Percentiles rank a stretch among this genome's conserved stretches.
phyloP scores from a whole-genome alignment of 139 green algal genomes.

The Desmodesmus armatus region DNA sequence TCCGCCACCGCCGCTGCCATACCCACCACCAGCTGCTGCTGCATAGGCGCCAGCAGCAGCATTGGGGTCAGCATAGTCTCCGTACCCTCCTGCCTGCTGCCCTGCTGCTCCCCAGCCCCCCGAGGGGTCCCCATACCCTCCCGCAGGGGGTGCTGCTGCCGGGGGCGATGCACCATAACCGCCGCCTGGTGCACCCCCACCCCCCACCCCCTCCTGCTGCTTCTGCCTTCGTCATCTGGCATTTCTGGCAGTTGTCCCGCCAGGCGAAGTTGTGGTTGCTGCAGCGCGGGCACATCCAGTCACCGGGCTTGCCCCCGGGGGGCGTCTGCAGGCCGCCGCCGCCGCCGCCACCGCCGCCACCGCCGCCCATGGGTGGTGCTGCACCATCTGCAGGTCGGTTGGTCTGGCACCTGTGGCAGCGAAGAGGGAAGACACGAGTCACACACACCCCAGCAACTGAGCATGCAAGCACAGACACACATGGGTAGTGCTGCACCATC shows the following conservation, averaged over 20 bases:
- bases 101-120: too few species aligned
- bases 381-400: neutral
- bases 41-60: neutral
- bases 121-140: too few species aligned
- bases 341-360: conserved; percentile 47
- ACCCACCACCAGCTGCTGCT: conserved; percentile 32
- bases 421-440: too few species aligned
- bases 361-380: neutral
- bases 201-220: conserved; percentile 40
- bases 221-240: conserved; percentile 65
- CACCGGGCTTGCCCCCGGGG: conserved; percentile 53
- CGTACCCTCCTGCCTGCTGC: neutral
- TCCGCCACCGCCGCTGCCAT: conserved; percentile 10
- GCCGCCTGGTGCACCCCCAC: conserved; percentile 18
- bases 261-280: conserved; percentile 82
- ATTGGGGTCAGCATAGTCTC: neutral
- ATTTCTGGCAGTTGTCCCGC: conserved; percentile 78
- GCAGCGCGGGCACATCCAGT: conserved; percentile 80
- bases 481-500: too few species aligned
- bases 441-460: too few species aligned
- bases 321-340: conserved; percentile 15
- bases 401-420: conserved; percentile 10
- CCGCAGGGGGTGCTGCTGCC: too few species aligned
- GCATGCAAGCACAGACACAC: too few species aligned
- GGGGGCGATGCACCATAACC: conserved; percentile 2